A percentile compares a stretch with the other conserved stretches of the same genome.
These are phyloP conservation scores for Sporothrix curviconia DNA, from an alignment of 2,329 filamentous ascomycete genomes.

Conservation along the genomic window DNA sequence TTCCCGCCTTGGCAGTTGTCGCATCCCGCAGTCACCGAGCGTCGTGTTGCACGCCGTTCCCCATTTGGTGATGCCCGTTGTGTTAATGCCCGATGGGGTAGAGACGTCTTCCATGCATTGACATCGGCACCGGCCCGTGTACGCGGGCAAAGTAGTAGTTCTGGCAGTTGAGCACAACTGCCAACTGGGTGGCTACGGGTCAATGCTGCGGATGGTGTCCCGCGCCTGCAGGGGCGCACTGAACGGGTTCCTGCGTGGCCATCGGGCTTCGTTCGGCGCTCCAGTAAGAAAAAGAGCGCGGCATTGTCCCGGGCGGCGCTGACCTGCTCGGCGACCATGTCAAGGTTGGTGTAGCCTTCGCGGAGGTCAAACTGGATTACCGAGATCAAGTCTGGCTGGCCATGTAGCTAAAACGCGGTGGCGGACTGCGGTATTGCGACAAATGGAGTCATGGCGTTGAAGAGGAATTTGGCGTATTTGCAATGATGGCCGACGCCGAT, in stretches of 20 bases:
- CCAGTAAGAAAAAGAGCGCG: conserved; percentile 40
- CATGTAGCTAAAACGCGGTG: conserved; percentile 34
- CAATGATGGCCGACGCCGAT: conserved; percentile 24
- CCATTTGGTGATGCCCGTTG: conserved; percentile 47
- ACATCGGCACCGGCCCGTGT: conserved; percentile 47
- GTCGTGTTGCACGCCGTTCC: conserved; percentile 51
- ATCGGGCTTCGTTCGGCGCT: conserved; percentile 46
- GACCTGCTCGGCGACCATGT: conserved; percentile 33
- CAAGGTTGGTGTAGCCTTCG: conserved; percentile 38
- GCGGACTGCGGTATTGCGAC: conserved; percentile 32
- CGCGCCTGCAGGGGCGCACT: conserved; percentile 38
- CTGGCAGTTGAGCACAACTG: conserved; percentile 53
- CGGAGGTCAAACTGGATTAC: conserved; percentile 42
- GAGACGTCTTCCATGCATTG: conserved; percentile 51
- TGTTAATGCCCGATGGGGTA: conserved; percentile 55
- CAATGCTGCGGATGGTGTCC: conserved; percentile 40
- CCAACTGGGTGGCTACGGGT: conserved; percentile 57
- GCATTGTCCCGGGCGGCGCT: conserved; percentile 34
- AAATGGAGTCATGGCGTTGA: conserved; percentile 42
- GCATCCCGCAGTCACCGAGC: conserved; percentile 57
- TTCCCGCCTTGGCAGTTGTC: conserved; percentile 51
- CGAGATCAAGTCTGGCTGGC: conserved; percentile 30
- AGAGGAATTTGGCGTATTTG: conserved; percentile 31
- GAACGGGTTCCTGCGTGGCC: conserved; percentile 50
- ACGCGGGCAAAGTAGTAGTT: conserved; percentile 54